Evolutionary conservation across 1,284 basidiomycete species (phyloP), one percentile per base, ranked within the genome.

Genomic region (Neonothopanus nambi): DNA sequence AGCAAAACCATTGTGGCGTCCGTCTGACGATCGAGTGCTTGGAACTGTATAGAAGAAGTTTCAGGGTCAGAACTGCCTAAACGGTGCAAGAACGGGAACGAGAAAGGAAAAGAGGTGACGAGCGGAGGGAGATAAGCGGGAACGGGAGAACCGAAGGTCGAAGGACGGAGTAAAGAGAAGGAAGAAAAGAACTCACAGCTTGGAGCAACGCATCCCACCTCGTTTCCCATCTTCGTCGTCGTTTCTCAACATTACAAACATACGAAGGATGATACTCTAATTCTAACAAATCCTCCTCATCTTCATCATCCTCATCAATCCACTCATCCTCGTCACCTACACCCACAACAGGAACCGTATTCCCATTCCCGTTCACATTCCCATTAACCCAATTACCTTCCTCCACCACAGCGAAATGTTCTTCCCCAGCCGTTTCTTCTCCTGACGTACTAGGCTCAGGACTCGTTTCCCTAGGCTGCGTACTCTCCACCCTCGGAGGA

Each of bases 381-480:
- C 68, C 69, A 54, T 72, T 72, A 37, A 68, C 65, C 69, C 71
- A 73, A 24, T 61, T 68, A 12, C 67, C 64, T 48, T 73, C 74
- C 46, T 75, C 73, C 5, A 66, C 59, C 1, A 69, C 70, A 3
- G 70, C 66, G 52, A 66, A 69, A n/a, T 59, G 50, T 21, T 74
- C 77, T 61, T 82, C 81, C 0, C 78, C 79, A 1, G 81, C 81
- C 1, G 79, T 83, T 65, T 81, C 80, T 61, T 82, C 80, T 0
- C 79, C 80, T 15, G 70, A 69, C 0, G 75, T 77, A 20, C 81
- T 84, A 28, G 79, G 77, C 67, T 90, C 89, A 0, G 86, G 88
- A 60, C 83, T 89, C 15, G 87, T 90, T 58, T 90, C 88, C 46
- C 87, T 72, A 7, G 89, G 87, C 62, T 90, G 87, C 1, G 89